Base-by-base conservation (phyloP, 2,329 filamentous ascomycete genomes). In the Trichophyton verrucosum region DNA sequence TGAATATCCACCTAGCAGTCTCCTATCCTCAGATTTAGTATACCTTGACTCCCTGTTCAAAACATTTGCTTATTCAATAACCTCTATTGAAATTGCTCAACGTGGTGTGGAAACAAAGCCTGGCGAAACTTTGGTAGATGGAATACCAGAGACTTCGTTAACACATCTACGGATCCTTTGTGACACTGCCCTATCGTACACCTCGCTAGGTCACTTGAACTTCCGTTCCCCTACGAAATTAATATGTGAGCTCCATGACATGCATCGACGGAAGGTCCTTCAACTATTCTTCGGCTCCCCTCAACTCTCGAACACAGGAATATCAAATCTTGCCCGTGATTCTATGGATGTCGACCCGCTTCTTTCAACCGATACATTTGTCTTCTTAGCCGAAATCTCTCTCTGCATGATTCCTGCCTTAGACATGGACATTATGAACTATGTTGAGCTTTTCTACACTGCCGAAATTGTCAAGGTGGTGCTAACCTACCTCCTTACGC, bases 391-490 rank as follows among this genome's bases (percentile, higher is more conserved):
- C 13, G 88, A 96, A 70, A 86, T 84, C 67, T 84, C 88, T 0
- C 82, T 91, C 58, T 87, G 85, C 60, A 72, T 95, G 17, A 80
- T 82, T 5, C 81, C 86, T 7, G 81, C 86, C 1, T 81, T 90
- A 30, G 78, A 82, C 46, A 80, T 89, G 44, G 88, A 95, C 60
- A 83, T 95, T 47, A 82, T 86, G 46, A 88, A 96, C 71, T 73
- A 97, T 58, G 75, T 97, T 57, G 85, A 87, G 42, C 78, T 97
- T 53, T 96, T 91, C 75, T 96, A 95, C 70, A 80, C 95, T 60
- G 89, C 89, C 2, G 94, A 99, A 74, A 84, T 99, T 61, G 84
- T 95, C 62, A 95, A 95, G 74, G 85, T 91, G 4, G 81, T 90
- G 15, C 70, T 84, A 13, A 78, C 81, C 6, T 83, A 82, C 68